Evolutionary conservation across 352 stramenopile species (phyloP).

Genomic region (Phytopythium oedochilum): DNA sequence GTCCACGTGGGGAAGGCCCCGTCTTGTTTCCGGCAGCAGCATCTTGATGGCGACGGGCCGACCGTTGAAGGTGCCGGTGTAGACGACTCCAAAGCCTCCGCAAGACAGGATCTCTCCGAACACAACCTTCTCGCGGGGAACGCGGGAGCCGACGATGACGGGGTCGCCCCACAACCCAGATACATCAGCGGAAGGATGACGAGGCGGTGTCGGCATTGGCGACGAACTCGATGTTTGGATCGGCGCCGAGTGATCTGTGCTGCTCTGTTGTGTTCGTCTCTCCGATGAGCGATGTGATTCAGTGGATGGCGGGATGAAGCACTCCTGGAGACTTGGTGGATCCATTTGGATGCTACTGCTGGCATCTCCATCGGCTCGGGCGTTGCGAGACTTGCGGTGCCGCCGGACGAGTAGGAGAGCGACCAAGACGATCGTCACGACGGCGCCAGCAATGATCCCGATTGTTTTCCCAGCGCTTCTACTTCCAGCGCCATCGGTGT

Average conservation of each 20-base stretch:
- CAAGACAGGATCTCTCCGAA: constrained; percentile 15
- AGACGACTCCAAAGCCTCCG: constrained; percentile 49
- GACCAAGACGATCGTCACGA: background rate
- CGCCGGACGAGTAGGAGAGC: background rate
- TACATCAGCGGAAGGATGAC: too few species aligned
- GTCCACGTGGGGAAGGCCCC: constrained; percentile 28
- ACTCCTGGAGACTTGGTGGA: too few species aligned
- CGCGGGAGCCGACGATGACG: constrained; percentile 24
- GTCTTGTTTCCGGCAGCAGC: constrained; percentile 25
- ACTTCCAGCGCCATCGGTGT: too few species aligned
- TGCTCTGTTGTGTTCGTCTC: too few species aligned
- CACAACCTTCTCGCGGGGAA: constrained; percentile 28
- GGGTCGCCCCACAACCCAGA: too few species aligned
- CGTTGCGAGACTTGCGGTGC: background rate
- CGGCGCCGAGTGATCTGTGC: too few species aligned
- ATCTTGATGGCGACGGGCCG: constrained; percentile 44
- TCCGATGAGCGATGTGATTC: too few species aligned
- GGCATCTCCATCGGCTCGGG: too few species aligned
- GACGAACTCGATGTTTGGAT: too few species aligned
- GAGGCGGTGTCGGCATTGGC: too few species aligned
- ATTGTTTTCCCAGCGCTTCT: background rate
- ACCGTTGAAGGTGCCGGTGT: constrained; percentile 28
- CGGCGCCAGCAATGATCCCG: background rate
- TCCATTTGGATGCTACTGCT: too few species aligned
- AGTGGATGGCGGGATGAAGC: too few species aligned